These are phyloP conservation scores for Neurospora cerealis DNA, from an alignment of 495 filamentous ascomycete species.

Conservation along the genomic window DNA sequence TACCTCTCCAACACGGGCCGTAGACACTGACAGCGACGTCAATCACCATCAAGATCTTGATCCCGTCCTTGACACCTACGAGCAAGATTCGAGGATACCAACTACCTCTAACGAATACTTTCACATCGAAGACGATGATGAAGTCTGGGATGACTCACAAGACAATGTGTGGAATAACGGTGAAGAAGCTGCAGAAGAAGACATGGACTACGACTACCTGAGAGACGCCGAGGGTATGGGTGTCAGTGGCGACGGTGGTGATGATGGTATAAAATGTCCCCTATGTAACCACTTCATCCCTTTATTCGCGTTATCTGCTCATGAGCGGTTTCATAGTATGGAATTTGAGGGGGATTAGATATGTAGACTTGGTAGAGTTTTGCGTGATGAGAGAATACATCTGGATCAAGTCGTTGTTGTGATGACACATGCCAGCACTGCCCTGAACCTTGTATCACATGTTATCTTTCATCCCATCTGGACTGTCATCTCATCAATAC, in stretches of 20 bases:
- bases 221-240: neutral
- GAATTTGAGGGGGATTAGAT: constrained; percentile 10
- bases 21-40: neutral
- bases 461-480: too few relatives aligned
- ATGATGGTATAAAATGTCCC: constrained; percentile 28
- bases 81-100: neutral
- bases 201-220: neutral
- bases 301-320: constrained; percentile 60
- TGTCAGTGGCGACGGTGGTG: neutral
- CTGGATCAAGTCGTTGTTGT: too few relatives aligned
- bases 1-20: too few relatives aligned
- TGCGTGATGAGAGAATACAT: too few relatives aligned
- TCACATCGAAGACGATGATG: constrained; percentile 21
- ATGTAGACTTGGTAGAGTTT: too few relatives aligned
- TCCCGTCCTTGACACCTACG: neutral
- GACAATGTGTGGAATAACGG: constrained; percentile 20
- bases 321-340: constrained; percentile 57
- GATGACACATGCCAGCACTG: too few relatives aligned
- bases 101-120: neutral
- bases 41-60: constrained; percentile 11
- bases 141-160: constrained; percentile 37
- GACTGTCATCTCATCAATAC: too few relatives aligned
- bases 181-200: constrained; percentile 5
- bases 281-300: constrained; percentile 58
- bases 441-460: too few relatives aligned